Percentiles rank a stretch among this genome's conserved stretches.
Evolutionary conservation across 2,329 filamentous ascomycete genomes (phyloP).

Genomic region (Sclerotinia glacialis): DNA sequence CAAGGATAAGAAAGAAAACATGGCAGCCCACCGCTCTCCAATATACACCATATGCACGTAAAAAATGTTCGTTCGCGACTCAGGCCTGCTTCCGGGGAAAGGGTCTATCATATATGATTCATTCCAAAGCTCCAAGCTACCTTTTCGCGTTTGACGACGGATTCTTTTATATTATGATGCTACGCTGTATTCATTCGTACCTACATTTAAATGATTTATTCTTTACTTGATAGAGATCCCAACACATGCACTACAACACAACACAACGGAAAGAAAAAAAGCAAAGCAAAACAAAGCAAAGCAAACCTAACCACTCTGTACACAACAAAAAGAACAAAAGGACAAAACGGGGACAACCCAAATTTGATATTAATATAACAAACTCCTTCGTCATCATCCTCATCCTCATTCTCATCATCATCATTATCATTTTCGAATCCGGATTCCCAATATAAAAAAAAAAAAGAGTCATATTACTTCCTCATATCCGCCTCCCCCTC

Average conservation of each 20-base stretch:
- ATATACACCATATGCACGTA: conserved; percentile 9
- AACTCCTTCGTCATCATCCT: too few relatives aligned
- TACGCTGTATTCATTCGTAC: background rate
- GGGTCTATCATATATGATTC: conserved; percentile 22
- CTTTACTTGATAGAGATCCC: background rate
- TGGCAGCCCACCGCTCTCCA: conserved; percentile 19
- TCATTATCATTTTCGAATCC: background rate
- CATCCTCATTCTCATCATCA: too few relatives aligned
- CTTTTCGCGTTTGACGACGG: background rate
- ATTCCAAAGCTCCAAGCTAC: background rate
- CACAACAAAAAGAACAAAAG: conserved; percentile 10
- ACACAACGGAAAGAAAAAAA: conserved; percentile 13
- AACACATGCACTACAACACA: conserved; percentile 6
- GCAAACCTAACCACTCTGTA: too few relatives aligned
- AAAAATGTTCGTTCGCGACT: conserved; percentile 19
- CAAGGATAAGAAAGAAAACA: background rate
- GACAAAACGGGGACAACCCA: background rate
- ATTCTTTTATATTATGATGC: background rate
- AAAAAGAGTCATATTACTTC: conserved; percentile 8
- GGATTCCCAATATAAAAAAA: too few relatives aligned
- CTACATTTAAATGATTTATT: conserved; percentile 8
- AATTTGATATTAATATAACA: conserved; percentile 14
- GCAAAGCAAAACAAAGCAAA: too few relatives aligned
- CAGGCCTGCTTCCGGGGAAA: conserved; percentile 13
- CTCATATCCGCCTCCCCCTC: conserved; percentile 3